Evolutionary conservation across 768 basidiomycete species (phyloP), one percentile per base, ranked within the genome.

Genomic region (Pholiota microspora): DNA sequence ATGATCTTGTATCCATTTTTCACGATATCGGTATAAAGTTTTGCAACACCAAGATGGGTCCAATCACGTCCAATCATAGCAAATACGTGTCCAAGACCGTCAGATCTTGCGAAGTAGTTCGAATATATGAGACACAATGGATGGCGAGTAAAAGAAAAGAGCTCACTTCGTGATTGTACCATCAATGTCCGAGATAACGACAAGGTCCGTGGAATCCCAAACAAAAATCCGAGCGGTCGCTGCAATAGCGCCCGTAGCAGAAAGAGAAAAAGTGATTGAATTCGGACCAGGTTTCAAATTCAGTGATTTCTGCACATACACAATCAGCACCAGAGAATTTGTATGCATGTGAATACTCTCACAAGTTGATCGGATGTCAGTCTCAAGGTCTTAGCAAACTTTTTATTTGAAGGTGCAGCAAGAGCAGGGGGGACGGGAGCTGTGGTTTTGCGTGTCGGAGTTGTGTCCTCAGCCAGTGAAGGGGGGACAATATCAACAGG

Each of bases 11-110:
- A 98, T 32, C 96, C 97, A 66, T 99, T 98, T 50, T 91, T 84
- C 44, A 80, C 79, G 59, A 99, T 97, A 66, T 98, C 96, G 1
- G 92, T 96, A 72, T 98, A 98, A 15, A 98, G 77, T 71, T 98
- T 98, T 12, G 95, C 96, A 28, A 98, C 95, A 5, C 97, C 96
- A 3, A 91, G 76, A 69, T 98, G 96, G 2, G 96, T 98, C 97
- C 96, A 98, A 68, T 98, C 96, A 7, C 95, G 85, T 7, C 96
- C 97, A 59, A 98, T 94, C 82, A 97, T 93, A 2, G 94, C 95
- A 64, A 97, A 94, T 47, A 99, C 88, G 66, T 98, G 96, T 0
- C 96, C 96, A 5, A 98, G 75, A 1, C 93, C 96, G 70, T 98
- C 96, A 1, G 95, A 98, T 68, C 94, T 96, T 62, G n/a, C 35